Evolutionary conservation across 2,329 filamentous ascomycete species (phyloP), one percentile per base, ranked within the genome.

Genomic region (Hymenoscyphus linearis): DNA sequence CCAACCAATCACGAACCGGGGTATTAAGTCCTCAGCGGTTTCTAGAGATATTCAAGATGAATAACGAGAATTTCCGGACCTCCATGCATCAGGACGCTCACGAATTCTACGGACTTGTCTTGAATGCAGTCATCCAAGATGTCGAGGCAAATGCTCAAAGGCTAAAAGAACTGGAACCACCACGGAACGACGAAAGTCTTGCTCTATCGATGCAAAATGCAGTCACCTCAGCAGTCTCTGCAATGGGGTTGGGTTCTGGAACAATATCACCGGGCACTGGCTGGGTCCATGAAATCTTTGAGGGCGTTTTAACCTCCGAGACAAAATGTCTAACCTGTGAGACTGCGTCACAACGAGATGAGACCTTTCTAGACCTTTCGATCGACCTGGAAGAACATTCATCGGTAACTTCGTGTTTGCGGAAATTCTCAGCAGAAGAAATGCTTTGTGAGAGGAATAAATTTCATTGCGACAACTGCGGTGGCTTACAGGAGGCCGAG

Each of bases 391-490:
- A 96, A 67, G 88, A 97, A 71, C 92, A 98, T 73, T 93, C 93
- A 0, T 99, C 95, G 0, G 95, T 99, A 3, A 98, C 95, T 2
- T 93, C 95, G 27, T 99, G 95, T 73, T 77, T 99, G 66, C 85
- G 91, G 62, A 96, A 97, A 70, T 99, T 99, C 71, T 99, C 95
- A 0, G 92, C 95, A 53, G 95, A 98, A 71, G 95, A 99, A 75
- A 97, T 98, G 91, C 82, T 99, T 61, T 98, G 95, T 72, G 95
- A 99, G 77, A 85, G 93, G 63, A 98, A 99, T 79, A 99, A 99
- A 73, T 99, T 99, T 68, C 93, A 99, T 73, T 99, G 95, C 76
- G 95, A 99, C 74, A 93, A 93, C 69, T 99, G 95, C 69, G 95
- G 95, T 58, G 95, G 95, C 2, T 79, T 99, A 60, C 95, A 99